Conservation (phyloP, 179 eudicot species). For the Sideroxylon spinosum region DNA sequence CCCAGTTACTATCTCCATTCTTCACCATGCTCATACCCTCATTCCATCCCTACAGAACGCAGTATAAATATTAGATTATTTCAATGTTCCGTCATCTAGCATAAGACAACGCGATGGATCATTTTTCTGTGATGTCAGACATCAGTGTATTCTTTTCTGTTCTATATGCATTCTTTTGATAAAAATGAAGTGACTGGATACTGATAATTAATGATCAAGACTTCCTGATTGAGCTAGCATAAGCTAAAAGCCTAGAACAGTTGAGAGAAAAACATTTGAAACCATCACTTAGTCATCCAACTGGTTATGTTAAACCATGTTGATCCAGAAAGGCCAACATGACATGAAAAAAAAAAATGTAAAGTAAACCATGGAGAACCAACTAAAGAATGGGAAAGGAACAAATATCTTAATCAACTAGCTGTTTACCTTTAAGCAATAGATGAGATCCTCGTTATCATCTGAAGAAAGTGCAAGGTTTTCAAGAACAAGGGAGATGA, state of each 20-base stretch:
- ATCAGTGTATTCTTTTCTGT: background rate
- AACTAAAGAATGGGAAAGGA: background rate
- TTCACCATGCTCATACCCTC: conserved; percentile 62
- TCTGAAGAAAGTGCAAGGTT: conserved; percentile 85
- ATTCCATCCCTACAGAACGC: conserved; percentile 70
- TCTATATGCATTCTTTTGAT: background rate
- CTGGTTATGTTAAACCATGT: background rate
- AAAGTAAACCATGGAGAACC: background rate
- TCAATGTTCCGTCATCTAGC: background rate
- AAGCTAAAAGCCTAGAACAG: background rate
- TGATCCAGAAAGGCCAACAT: background rate
- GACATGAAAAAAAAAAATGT: background rate
- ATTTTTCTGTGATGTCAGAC: background rate
- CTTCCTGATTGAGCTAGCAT: conserved; percentile 4
- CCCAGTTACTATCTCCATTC: conserved; percentile 67
- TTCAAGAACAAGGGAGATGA: conserved; percentile 84
- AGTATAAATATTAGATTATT: background rate
- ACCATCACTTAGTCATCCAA: background rate
- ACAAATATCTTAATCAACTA: background rate
- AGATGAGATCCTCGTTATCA: conserved; percentile 88
- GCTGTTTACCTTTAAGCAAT: conserved; percentile 80
- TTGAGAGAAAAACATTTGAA: background rate
- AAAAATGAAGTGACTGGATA: background rate
- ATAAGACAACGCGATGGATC: background rate
- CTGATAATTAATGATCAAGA: background rate